phyloP scores from a whole-genome alignment of 73 alveolate species.

The Effrenium voratum region DNA sequence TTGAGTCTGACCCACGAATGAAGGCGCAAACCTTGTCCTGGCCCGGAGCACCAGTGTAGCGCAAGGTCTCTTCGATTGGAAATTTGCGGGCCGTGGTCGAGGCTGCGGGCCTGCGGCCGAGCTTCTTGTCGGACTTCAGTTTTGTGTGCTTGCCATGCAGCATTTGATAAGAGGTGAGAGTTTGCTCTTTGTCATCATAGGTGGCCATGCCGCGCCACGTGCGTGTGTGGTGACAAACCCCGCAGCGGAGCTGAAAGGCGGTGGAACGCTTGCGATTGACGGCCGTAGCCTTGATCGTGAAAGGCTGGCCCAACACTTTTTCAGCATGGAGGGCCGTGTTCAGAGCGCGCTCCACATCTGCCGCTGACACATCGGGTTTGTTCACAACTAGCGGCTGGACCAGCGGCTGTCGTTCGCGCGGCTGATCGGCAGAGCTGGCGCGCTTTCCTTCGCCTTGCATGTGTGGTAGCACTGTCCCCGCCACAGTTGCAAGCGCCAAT shows the following conservation, averaged over 20 bases:
- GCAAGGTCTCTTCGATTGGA: neutral
- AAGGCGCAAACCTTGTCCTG: neutral
- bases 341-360: neutral
- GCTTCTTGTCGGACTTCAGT: neutral
- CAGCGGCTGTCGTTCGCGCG: neutral
- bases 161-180: neutral
- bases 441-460: neutral
- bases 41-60: neutral
- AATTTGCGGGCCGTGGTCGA: neutral
- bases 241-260: constrained; percentile 13
- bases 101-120: neutral
- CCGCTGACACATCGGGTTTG: neutral
- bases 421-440: neutral
- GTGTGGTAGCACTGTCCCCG: neutral
- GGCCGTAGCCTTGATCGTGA: neutral
- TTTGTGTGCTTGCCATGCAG: neutral
- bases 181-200: neutral
- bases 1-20: neutral
- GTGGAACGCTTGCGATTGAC: neutral
- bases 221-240: constrained; percentile 1
- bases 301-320: neutral
- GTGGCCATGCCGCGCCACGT: neutral
- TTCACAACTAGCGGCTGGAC: neutral
- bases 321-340: neutral
- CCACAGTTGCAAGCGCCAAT: neutral